Evolutionary conservation across 257 asterid species (phyloP).

Genomic region (Nicotiana undulata): DNA sequence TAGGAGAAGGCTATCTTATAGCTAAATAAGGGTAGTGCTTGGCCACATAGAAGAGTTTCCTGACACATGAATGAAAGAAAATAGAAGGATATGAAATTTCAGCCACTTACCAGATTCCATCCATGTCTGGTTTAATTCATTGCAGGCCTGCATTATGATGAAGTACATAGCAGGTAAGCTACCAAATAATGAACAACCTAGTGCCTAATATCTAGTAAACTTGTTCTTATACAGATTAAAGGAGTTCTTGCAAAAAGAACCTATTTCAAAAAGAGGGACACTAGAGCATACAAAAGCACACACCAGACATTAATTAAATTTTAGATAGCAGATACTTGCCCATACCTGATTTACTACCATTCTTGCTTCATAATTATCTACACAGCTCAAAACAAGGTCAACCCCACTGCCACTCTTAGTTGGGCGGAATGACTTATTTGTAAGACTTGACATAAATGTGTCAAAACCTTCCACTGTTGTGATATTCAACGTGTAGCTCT

Average conservation of each 20-base stretch:
- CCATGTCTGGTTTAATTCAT: conserved; percentile 90
- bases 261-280: neutral
- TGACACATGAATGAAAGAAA: neutral
- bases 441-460: conserved; percentile 80
- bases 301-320: neutral
- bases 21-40: neutral
- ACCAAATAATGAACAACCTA: neutral
- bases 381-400: conserved; percentile 94
- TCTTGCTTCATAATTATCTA: conserved; percentile 98
- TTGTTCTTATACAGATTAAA: neutral
- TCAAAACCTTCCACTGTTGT: conserved; percentile 94
- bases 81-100: neutral
- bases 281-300: neutral
- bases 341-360: conserved; percentile 98
- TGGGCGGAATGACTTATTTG: conserved; percentile 57
- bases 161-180: neutral
- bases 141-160: conserved; percentile 70
- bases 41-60: neutral
- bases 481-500: conserved; percentile 96
- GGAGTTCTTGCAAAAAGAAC: neutral
- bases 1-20: too few relatives aligned
- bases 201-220: neutral
- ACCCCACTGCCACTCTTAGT: conserved; percentile 73
- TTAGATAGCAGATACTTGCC: conserved; percentile 10
- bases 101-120: conserved; percentile 80